Conservation (phyloP, 129 eudicot species). For the Flaveria brownii region DNA sequence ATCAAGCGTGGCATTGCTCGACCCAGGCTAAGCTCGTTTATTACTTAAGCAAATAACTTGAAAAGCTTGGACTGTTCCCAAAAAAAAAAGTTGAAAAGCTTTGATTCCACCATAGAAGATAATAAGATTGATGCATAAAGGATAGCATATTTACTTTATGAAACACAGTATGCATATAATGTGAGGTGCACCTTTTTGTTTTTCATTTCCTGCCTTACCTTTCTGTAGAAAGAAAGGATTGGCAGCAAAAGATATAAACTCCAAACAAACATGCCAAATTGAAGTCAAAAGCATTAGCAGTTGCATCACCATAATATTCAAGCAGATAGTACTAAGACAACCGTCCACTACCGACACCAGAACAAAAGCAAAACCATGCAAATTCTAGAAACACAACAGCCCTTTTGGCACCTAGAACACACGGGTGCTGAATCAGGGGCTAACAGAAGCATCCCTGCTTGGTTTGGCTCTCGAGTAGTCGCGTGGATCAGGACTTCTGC, state of each 20-base stretch:
- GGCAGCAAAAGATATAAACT: neutral
- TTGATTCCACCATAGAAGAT: too few species aligned
- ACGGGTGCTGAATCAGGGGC: slow-evolving; percentile 12
- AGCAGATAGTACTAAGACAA: neutral
- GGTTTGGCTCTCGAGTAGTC: slow-evolving; percentile 19
- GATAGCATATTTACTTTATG: neutral
- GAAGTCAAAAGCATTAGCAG: slow-evolving; percentile 4
- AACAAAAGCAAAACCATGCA: neutral
- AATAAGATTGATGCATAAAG: neutral
- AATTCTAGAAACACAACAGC: slow-evolving; percentile 20
- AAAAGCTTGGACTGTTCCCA: too few species aligned
- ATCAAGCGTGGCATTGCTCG: too few species aligned
- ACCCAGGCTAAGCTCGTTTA: too few species aligned
- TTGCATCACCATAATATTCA: slow-evolving; percentile 8
- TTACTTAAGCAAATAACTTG: too few species aligned
- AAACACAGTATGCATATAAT: neutral
- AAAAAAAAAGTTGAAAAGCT: too few species aligned
- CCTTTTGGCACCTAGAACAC: neutral
- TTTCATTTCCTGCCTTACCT: neutral
- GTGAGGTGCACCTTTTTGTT: slow-evolving; percentile 3
- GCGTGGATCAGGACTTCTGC: slow-evolving; percentile 20
- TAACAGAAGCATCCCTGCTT: slow-evolving; percentile 26
- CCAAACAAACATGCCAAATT: neutral
- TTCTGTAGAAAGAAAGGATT: slow-evolving; percentile 22
- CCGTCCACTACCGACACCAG: neutral